These are phyloP conservation scores for Trichoderma sp. DNA, from an alignment of 2,329 filamentous ascomycete genomes.

Conservation along the genomic window DNA sequence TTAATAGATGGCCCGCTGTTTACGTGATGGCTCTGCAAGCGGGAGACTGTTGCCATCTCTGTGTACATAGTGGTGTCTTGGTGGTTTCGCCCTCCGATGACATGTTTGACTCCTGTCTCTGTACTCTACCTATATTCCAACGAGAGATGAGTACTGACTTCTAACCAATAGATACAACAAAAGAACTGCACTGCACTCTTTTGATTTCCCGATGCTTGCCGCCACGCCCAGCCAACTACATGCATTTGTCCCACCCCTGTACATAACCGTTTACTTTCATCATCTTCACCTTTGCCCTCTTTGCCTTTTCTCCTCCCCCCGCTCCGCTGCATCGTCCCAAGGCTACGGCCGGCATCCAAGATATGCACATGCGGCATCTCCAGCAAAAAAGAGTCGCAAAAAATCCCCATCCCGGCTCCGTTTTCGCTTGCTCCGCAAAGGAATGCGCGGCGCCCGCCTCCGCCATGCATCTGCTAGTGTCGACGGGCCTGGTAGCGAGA, in stretches of 20 bases:
- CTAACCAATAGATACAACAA: background rate
- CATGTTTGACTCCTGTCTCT: background rate
- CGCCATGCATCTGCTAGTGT: background rate
- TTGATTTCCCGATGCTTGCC: constrained; percentile 13
- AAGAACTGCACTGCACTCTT: background rate
- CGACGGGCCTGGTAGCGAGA: background rate
- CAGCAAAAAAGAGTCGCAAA: background rate
- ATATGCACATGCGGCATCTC: background rate
- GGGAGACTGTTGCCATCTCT: background rate
- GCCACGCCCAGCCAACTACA: background rate
- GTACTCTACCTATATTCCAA: background rate
- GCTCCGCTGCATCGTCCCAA: background rate
- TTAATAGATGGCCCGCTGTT: background rate
- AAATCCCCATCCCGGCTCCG: background rate
- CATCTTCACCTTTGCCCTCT: background rate
- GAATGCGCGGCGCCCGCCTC: constrained; percentile 10
- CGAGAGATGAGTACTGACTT: background rate
- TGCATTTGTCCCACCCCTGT: background rate
- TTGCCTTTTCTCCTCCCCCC: background rate
- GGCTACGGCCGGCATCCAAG: background rate
- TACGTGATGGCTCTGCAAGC: background rate
- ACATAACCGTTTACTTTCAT: background rate
- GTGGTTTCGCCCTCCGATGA: background rate
- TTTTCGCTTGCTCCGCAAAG: constrained; percentile 17
- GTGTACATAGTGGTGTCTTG: background rate